These are phyloP conservation scores for Cercospora janseana DNA, from an alignment of 2,329 filamentous ascomycete species.

Conservation along the genomic window DNA sequence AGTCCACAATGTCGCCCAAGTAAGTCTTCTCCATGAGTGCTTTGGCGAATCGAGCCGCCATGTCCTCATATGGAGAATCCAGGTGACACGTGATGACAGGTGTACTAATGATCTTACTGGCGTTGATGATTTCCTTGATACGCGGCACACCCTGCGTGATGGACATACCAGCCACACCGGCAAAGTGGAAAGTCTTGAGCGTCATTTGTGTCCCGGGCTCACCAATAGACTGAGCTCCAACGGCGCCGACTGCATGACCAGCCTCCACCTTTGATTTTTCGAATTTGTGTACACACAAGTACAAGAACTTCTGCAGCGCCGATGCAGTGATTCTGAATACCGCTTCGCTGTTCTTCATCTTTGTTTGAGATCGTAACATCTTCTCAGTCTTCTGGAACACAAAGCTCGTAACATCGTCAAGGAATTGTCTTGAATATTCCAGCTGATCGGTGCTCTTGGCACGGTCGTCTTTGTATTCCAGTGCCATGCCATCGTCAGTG, in stretches of 20 bases:
- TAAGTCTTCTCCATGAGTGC: constrained; percentile 93
- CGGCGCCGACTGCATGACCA: constrained; percentile 91
- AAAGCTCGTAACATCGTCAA: constrained; percentile 73
- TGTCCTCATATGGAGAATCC: constrained; percentile 69
- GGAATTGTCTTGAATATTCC: constrained; percentile 79
- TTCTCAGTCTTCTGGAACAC: constrained; percentile 46
- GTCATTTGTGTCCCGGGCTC: constrained; percentile 99
- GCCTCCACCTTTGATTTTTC: constrained; percentile 88
- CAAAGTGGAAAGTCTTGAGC: constrained; percentile 99
- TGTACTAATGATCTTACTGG: constrained; percentile 88
- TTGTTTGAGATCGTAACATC: constrained; percentile 31
- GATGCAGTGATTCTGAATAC: constrained; percentile 73
- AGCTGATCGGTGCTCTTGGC: constrained; percentile 62
- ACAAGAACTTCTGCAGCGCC: constrained; percentile 74
- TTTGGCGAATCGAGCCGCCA: constrained; percentile 86
- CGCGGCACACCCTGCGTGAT: constrained; percentile 98
- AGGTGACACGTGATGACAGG: constrained; percentile 88
- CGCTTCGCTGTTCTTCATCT: constrained; percentile 48
- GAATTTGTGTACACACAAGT: constrained; percentile 83
- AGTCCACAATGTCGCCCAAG: constrained; percentile 74
- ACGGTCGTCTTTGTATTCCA: constrained; percentile 67
- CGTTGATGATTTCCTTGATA: constrained; percentile 99
- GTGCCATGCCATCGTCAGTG: constrained; percentile 36
- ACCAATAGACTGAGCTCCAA: constrained; percentile 95
- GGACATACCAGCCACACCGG: constrained; percentile 98